Evolutionary conservation across 2,329 filamentous ascomycete species (phyloP), one percentile per base, ranked within the genome.

Genomic region (Diaporthe longicolla): DNA sequence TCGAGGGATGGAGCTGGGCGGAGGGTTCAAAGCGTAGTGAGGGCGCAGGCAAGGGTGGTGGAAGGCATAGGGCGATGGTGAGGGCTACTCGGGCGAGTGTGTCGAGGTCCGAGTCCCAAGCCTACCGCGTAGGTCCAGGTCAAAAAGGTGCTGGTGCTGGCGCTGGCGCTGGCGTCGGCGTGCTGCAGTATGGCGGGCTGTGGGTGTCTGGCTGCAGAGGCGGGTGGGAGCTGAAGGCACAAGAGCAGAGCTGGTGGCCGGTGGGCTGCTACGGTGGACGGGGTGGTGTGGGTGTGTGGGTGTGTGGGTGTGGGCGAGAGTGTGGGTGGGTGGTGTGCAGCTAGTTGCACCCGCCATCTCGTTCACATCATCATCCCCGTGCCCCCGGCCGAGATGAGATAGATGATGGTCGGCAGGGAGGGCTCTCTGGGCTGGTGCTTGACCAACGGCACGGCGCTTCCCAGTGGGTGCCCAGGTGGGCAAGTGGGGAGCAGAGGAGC

Each of bases 21-120:
- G 63, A 52, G 63, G 45, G 69, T 71, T 71, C 69, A 71, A 63
- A 63, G 69, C 69, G 69, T 48, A 54, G 57, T 52, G 69, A 71
- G 57, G 57, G 69, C 69, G 69, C 57, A 63, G 45, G 69, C 69
- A 71, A 71, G 69, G 69, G 69, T 71, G 45, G 26, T 8, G 26
- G 69, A 63, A 13, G 45, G 48, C n/a, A 43, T 24, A 59, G 54
- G 40, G 29, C 17, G 54, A 32, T 29, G 35, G 7, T 11, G 59
- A 32, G 29, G 29, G 29, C 29, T 32, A 32, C 29, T 40, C 11
- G 45, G 43, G 9, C 29, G 24, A 37, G 43, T 15, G 37, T 40
- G 45, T 15, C 58, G 21, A 45, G 37, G 24, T 29, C 37, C 58
- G 29, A n/a, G 58, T 29, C 58, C 58, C 43, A 40, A n/a, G 37